Evolutionary conservation across 352 stramenopile species (phyloP), one percentile per base, ranked within the genome.

Genomic region (Phytophthora sp.): DNA sequence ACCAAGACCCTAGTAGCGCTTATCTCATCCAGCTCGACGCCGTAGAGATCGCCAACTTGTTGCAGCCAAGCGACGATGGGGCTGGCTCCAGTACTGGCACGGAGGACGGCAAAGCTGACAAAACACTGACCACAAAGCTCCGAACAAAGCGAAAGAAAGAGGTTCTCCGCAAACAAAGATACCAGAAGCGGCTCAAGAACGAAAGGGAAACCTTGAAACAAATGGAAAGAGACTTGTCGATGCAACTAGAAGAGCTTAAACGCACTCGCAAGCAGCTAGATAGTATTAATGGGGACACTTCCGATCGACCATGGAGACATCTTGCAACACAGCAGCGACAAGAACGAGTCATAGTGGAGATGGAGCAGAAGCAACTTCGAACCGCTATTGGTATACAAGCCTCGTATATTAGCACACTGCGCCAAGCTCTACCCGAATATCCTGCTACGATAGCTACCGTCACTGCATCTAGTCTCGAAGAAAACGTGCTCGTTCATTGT

Each of bases 281-380:
- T n/a, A 27, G 15, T 21, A 44, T 4, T 9, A 15, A 46, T 16
- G 7, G 12, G 2, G 20, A 24, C 18, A 26, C 4, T 24, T 15
- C 12, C 12, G 38, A 46, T 8, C 20, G 9, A 3, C n/a, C 38
- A 7, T 46, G 38, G 38, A 46, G n/a, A 46, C 8, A 24, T 4
- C 7, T n/a, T 2, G 18, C 18, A 7, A 26, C 16, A 16, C 38
- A 27, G n/a, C 18, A 46, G 7, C 38, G 18, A 24, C 38, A 46
- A 26, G n/a, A 46, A 27, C 38, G 38, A 26, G 13, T 46, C 8
- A 5, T 26, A 24, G 38, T 18, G 16, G 38, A 46, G 8, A 46
- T 46, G 38, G 38, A 46, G 38, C 38, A 46, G n/a, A 46, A 46
- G n/a, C n/a, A 46, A 4, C 38, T 46, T 8, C 7, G 16, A 46